A percentile compares a stretch with the other conserved stretches of the same genome.
These are phyloP conservation scores for Cercospora canescens DNA, from an alignment of 2,329 filamentous ascomycete genomes.

Conservation along the genomic window DNA sequence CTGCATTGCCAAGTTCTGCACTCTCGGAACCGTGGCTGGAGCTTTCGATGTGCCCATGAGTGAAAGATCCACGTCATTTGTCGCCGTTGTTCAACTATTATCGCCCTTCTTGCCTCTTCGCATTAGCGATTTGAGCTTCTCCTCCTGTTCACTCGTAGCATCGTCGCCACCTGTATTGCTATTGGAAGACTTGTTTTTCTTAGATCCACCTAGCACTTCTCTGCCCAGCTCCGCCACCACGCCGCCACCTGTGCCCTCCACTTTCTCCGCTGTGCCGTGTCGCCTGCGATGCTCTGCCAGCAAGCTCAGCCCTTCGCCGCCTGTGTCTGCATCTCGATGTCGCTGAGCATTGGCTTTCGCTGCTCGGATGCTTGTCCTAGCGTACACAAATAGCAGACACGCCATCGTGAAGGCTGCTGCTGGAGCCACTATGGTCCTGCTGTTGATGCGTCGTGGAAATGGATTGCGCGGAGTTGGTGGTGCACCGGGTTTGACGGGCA, in stretches of 20 bases:
- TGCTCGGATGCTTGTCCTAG: constrained; percentile 64
- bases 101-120: constrained; percentile 2
- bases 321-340: constrained; percentile 59
- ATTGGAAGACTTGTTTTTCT: constrained; percentile 23
- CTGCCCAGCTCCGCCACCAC: constrained; percentile 37
- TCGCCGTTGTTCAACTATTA: not conserved
- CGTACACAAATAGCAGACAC: constrained; percentile 60
- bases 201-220: constrained; percentile 31
- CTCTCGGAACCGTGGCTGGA: not conserved
- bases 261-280: constrained; percentile 51
- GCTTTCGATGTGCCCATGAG: not conserved
- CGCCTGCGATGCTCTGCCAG: constrained; percentile 55
- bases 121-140: constrained; percentile 12
- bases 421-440: constrained; percentile 55
- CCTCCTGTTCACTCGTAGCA: constrained; percentile 7
- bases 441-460: constrained; percentile 33
- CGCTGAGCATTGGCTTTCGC: constrained; percentile 65
- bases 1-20: too few relatives aligned
- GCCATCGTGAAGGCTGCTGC: constrained; percentile 66
- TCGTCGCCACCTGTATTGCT: constrained; percentile 3
- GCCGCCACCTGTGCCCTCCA: constrained; percentile 44
- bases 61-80: not conserved
- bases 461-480: constrained; percentile 37
- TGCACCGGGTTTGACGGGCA: constrained; percentile 31
- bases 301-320: constrained; percentile 50